These are phyloP conservation scores for Chaetoceros tenuissimus DNA, from an alignment of 108 stramenopile species.

Conservation along the genomic window DNA sequence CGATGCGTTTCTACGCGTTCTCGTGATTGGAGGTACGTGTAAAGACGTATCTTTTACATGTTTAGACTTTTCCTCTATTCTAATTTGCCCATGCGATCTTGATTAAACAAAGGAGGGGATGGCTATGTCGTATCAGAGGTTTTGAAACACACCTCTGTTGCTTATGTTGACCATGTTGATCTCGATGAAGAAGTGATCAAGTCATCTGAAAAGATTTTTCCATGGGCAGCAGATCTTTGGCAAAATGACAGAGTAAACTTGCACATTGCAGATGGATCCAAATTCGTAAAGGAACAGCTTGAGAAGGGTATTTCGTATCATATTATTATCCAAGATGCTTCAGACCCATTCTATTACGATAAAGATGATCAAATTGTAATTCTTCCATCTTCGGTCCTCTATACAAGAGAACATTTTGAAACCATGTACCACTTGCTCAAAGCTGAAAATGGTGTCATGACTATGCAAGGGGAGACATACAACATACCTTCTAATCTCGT, in stretches of 20 bases:
- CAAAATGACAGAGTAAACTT: slow-evolving; percentile 52
- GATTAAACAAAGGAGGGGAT: too few species aligned
- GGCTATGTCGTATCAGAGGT: slow-evolving; percentile 34
- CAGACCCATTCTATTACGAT: slow-evolving; percentile 51
- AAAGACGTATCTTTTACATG: too few species aligned
- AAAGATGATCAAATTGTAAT: slow-evolving; percentile 36
- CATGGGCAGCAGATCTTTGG: slow-evolving; percentile 59
- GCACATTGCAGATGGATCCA: slow-evolving; percentile 59
- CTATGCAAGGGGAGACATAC: slow-evolving; percentile 63
- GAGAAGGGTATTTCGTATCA: slow-evolving; percentile 53
- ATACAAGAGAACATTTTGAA: slow-evolving; percentile 47
- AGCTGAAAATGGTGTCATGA: slow-evolving; percentile 52
- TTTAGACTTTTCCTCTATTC: too few species aligned
- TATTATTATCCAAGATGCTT: slow-evolving; percentile 74
- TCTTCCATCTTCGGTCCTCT: slow-evolving; percentile 55
- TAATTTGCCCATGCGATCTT: too few species aligned
- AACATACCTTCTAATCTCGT: slow-evolving; percentile 61
- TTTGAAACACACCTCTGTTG: slow-evolving; percentile 42
- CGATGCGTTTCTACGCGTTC: too few species aligned
- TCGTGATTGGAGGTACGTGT: too few species aligned
- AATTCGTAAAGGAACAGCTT: slow-evolving; percentile 32
- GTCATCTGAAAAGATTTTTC: slow-evolving; percentile 46
- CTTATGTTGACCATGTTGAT: slow-evolving; percentile 69
- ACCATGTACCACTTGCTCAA: slow-evolving; percentile 34
- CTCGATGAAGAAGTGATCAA: slow-evolving; percentile 62